These are phyloP conservation scores for Scedosporium aurantiacum DNA, from an alignment of 2,329 filamentous ascomycete genomes.

Conservation along the genomic window DNA sequence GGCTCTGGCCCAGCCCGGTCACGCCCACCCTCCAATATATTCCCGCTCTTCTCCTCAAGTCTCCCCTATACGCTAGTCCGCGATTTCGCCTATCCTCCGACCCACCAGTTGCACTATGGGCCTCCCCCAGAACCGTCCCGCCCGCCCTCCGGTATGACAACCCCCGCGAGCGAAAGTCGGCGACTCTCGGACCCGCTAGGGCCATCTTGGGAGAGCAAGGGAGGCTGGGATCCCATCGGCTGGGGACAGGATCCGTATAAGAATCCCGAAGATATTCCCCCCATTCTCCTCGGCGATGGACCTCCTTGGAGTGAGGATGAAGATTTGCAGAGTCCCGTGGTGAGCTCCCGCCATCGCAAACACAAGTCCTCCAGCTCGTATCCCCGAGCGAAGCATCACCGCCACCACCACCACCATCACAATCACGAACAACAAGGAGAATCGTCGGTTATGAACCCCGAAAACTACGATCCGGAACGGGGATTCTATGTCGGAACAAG, in stretches of 20 bases:
- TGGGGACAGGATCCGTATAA: constrained; percentile 3
- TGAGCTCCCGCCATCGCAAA: constrained; percentile 74
- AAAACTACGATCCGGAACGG: constrained; percentile 46
- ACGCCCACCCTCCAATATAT: constrained; percentile 69
- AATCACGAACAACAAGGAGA: constrained; percentile 21
- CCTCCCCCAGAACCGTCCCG: constrained; percentile 64
- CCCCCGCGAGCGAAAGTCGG: constrained; percentile 68
- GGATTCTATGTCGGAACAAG: constrained; percentile 58
- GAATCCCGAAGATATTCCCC: constrained; percentile 49
- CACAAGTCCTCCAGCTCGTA: constrained; percentile 58
- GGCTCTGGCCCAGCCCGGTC: constrained; percentile 59
- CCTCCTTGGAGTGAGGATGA: constrained; percentile 94
- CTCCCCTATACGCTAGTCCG: constrained; percentile 82
- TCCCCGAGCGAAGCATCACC: constrained; percentile 22
- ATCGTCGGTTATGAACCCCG: constrained; percentile 31
- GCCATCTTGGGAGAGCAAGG: constrained; percentile 60
- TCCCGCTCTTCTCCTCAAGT: constrained; percentile 75
- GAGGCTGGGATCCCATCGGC: constrained; percentile 47
- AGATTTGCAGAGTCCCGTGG: constrained; percentile 83
- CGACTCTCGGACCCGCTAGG: constrained; percentile 70
- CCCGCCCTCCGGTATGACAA: constrained; percentile 69
- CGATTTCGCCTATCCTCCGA: constrained; percentile 83
- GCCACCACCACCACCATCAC: constrained; percentile 5
- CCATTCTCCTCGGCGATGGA: constrained; percentile 76
- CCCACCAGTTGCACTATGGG: constrained; percentile 86